Percentiles rank a stretch among this genome's conserved stretches.
phyloP scores from a whole-genome alignment of 805 yeast species.

The Hanseniaspora nectarophila region DNA sequence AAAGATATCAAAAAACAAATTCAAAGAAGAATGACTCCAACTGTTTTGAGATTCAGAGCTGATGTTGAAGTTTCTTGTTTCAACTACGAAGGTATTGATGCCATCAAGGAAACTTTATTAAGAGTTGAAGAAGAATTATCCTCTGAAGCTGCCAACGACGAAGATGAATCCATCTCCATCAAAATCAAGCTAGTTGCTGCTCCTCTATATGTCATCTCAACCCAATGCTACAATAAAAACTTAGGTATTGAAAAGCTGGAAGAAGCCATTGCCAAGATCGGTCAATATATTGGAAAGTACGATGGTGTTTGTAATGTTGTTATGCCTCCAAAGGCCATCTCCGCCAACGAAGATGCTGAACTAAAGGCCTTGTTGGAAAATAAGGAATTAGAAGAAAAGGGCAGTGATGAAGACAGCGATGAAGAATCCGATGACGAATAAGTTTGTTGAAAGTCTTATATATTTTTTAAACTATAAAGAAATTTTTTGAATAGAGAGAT shows the following conservation, averaged over 20 bases:
- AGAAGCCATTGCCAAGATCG: constrained; percentile 66
- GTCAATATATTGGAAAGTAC: constrained; percentile 51
- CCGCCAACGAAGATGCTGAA: constrained; percentile 97
- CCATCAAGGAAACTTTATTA: constrained; percentile 72
- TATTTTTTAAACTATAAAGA: neutral
- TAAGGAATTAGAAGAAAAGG: constrained; percentile 78
- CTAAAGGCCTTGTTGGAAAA: constrained; percentile 89
- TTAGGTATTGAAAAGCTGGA: constrained; percentile 72
- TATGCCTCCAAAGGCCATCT: constrained; percentile 98
- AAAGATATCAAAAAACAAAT: constrained; percentile 80
- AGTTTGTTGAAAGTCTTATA: neutral
- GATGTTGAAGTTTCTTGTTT: constrained; percentile 96
- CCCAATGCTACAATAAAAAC: constrained; percentile 83
- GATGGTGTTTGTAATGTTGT: constrained; percentile 87
- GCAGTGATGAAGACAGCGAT: constrained; percentile 71
- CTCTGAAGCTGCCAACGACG: constrained; percentile 42
- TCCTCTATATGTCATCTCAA: constrained; percentile 85
- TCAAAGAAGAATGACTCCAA: constrained; percentile 89
- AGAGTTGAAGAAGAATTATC: constrained; percentile 73
- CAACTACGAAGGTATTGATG: constrained; percentile 94
- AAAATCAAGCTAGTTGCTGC: constrained; percentile 95
- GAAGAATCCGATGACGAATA: constrained; percentile 38
- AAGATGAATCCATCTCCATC: constrained; percentile 44
- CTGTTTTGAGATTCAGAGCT: constrained; percentile 96
- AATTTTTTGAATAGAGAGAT: neutral